A percentile compares a stretch with the other conserved stretches of the same genome.
Conservation (phyloP, 1,284 basidiomycete species). For the Naganishia liquefaciens region DNA sequence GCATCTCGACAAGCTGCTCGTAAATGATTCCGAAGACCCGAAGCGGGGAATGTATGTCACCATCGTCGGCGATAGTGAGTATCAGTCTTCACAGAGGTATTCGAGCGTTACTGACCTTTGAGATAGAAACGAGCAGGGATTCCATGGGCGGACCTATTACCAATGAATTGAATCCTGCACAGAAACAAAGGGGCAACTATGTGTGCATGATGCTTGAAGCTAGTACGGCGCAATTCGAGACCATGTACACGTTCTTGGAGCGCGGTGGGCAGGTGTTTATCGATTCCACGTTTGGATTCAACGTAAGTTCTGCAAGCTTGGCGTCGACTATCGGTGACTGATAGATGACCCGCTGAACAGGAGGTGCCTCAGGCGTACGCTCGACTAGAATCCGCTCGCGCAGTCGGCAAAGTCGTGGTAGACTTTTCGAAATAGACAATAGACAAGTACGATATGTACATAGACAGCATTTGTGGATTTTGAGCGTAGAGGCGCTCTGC, state of each 20-base stretch:
- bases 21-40: slow-evolving; percentile 37
- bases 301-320: slow-evolving; percentile 44
- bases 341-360: slow-evolving; percentile 19
- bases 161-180: slow-evolving; percentile 37
- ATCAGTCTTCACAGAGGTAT: slow-evolving; percentile 10
- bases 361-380: slow-evolving; percentile 64
- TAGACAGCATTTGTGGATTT: neutral
- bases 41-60: slow-evolving; percentile 45
- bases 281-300: slow-evolving; percentile 64
- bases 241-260: slow-evolving; percentile 37
- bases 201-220: slow-evolving; percentile 40
- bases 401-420: slow-evolving; percentile 64
- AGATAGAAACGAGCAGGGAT: slow-evolving; percentile 35
- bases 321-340: neutral
- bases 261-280: slow-evolving; percentile 62
- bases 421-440: slow-evolving; percentile 34
- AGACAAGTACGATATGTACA: neutral
- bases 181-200: slow-evolving; percentile 38
- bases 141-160: slow-evolving; percentile 41
- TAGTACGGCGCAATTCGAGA: slow-evolving; percentile 38
- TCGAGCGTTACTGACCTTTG: neutral
- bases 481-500: no score
- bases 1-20: slow-evolving; percentile 42
- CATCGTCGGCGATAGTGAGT: slow-evolving; percentile 43
- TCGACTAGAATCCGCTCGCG: slow-evolving; percentile 60